Percentiles rank a stretch among this genome's conserved stretches.
These are phyloP conservation scores for Artemisia annua DNA, from an alignment of 129 eudicot genomes.

Conservation along the genomic window DNA sequence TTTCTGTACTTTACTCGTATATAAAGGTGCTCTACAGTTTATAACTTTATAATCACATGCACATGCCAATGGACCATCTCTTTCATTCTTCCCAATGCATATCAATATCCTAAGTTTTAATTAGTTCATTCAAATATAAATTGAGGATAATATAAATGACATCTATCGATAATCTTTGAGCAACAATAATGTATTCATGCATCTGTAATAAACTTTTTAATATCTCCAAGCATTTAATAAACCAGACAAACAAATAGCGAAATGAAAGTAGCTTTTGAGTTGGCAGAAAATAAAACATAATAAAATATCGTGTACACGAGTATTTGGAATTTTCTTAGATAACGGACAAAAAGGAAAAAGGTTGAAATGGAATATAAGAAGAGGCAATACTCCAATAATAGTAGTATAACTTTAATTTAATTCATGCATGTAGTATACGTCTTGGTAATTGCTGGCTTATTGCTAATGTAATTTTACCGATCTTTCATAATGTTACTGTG, in stretches of 20 bases:
- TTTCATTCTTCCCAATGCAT: slow-evolving; percentile 26
- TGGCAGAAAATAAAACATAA: neutral
- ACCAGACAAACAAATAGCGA: neutral
- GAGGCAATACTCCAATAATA: too few relatives aligned
- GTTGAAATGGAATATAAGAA: neutral
- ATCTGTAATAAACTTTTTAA: neutral
- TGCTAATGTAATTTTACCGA: too few relatives aligned
- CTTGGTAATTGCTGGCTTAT: too few relatives aligned
- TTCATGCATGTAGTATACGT: too few relatives aligned
- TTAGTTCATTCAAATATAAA: too few relatives aligned
- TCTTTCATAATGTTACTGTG: too few relatives aligned
- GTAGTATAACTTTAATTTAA: too few relatives aligned
- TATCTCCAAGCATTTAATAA: neutral
- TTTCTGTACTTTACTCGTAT: slow-evolving; percentile 20
- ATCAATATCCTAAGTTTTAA: neutral
- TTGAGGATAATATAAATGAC: too few relatives aligned
- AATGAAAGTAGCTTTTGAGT: slow-evolving; percentile 9
- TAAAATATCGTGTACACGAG: slow-evolving; percentile 27
- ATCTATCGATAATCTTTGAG: too few relatives aligned
- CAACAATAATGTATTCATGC: too few relatives aligned
- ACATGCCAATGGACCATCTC: slow-evolving; percentile 31
- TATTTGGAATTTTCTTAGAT: slow-evolving; percentile 17
- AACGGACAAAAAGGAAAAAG: slow-evolving; percentile 18
- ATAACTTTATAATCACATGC: slow-evolving; percentile 20
- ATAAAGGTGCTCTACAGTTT: neutral